Conservation (phyloP, 176 grass and related monocot species). For the Panicum miliaceum region DNA sequence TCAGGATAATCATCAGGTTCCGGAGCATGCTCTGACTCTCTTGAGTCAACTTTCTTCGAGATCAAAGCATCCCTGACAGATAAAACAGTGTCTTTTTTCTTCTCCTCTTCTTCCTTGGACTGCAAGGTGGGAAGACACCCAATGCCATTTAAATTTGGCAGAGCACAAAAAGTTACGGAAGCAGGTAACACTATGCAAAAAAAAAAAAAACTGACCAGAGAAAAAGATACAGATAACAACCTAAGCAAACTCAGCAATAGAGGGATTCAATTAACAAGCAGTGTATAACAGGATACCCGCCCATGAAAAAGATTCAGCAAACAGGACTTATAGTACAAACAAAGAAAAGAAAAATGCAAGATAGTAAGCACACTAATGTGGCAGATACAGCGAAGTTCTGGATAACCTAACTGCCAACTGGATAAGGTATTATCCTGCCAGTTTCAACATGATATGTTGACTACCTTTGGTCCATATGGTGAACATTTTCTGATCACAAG, state of each 20-base stretch:
- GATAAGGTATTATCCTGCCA: constrained; percentile 8
- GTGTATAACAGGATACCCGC: neutral
- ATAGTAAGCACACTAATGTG: constrained; percentile 12
- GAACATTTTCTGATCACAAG: neutral
- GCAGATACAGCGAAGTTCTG: neutral
- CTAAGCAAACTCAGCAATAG: constrained; percentile 3
- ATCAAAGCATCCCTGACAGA: constrained; percentile 76
- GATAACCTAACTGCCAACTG: constrained; percentile 10
- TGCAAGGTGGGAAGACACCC: constrained; percentile 44
- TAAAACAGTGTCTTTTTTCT: constrained; percentile 74
- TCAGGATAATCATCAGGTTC: constrained; percentile 61
- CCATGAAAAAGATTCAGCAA: neutral
- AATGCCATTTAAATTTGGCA: constrained; percentile 22
- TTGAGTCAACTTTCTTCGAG: constrained; percentile 71
- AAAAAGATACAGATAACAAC: constrained; percentile 31
- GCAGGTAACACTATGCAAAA: constrained; percentile 24
- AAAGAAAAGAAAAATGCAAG: neutral
- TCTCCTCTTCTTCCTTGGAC: constrained; percentile 72
- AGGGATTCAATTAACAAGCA: neutral
- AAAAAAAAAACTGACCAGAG: constrained; percentile 34
- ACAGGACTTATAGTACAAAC: neutral
- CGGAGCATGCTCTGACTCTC: constrained; percentile 41
- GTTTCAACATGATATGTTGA: constrained; percentile 12
- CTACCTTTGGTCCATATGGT: neutral
- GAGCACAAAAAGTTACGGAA: constrained; percentile 23